Evolutionary conservation across 306 rosid species (phyloP), one percentile per base, ranked within the genome.

Genomic region (Erythrophleum fordii): DNA sequence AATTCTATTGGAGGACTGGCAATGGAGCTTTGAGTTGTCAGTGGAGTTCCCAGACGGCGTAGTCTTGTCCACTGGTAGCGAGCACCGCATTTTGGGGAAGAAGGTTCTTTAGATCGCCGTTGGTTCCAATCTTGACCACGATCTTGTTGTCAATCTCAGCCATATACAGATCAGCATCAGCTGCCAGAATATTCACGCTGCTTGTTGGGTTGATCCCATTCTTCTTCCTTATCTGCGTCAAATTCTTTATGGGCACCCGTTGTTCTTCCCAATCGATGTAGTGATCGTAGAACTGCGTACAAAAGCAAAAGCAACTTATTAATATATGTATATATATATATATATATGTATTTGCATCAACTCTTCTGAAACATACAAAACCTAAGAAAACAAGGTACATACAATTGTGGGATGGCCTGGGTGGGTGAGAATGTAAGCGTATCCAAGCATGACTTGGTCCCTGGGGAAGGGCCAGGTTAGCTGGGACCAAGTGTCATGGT

Each of bases 371-470:
- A 51, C 22, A 51, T 1, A 52, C 26, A 55, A 56, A 23, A 29
- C 4, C 11, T 10, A 56, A 14, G 4, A 56, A 11, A 56, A 5
- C 16, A 25, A 11, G 64, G 8, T 44, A 79, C 69, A 77, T 88
- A 92, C 93, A n/a, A 92, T 84, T 41, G 83, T 39, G 16, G 94
- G 94, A 41, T 85, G 90, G 18, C 97, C 97, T 5, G 94, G 94
- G 74, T 92, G 97, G 31, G 97, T 90, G 75, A 90, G 89, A 52
- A 88, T 87, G 76, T 92, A 90, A 20, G 80, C 93, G 59, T 92
- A 90, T 44, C 97, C 94, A 58, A 76, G 82, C 80, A 83, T 65
- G 76, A 87, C 88, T 83, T 92, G 83, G 8, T 83, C 86, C 11
- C 25, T 0, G 0, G 93, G 91, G 79, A 90, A 90, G 22, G 94